Conservation (phyloP, 2,329 filamentous ascomycete genomes). For the Diplodia intermedia region DNA sequence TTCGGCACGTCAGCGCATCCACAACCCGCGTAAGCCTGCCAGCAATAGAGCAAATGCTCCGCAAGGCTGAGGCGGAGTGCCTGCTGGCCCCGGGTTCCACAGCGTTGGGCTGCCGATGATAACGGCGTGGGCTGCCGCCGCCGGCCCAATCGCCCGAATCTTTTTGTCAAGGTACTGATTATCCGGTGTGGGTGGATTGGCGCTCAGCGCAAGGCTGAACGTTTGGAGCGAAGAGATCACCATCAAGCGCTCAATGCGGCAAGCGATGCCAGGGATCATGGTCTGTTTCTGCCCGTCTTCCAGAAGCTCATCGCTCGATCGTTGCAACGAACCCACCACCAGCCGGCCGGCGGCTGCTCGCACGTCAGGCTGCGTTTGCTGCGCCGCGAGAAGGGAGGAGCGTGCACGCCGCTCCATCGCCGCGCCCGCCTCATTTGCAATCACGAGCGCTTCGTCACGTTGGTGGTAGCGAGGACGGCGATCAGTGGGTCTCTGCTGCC, state of each 20-base stretch:
- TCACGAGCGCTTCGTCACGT: not conserved
- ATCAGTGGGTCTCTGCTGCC: slow-evolving; percentile 21
- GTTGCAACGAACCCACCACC: too few relatives aligned
- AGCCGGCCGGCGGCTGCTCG: too few relatives aligned
- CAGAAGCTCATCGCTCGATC: slow-evolving; percentile 16
- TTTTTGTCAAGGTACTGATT: slow-evolving; percentile 16
- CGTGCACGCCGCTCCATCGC: not conserved
- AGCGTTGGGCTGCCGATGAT: not conserved
- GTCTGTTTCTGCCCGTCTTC: not conserved
- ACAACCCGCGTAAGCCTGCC: too few relatives aligned
- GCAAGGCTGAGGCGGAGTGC: slow-evolving; percentile 5
- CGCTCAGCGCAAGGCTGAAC: slow-evolving; percentile 16
- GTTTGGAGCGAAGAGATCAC: not conserved
- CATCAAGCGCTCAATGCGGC: not conserved
- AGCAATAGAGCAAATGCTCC: not conserved
- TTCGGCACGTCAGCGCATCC: too few relatives aligned
- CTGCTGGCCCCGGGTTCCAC: not conserved
- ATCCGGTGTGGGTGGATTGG: not conserved
- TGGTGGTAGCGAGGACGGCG: not conserved
- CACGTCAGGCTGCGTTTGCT: slow-evolving; percentile 53
- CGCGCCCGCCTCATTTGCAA: too few relatives aligned
- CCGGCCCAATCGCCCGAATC: not conserved
- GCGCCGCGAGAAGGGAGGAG: not conserved
- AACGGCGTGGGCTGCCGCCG: not conserved
- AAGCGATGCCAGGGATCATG: not conserved